phyloP scores from a whole-genome alignment of 2,329 filamentous ascomycete genomes.

The Aspergillus proliferans region DNA sequence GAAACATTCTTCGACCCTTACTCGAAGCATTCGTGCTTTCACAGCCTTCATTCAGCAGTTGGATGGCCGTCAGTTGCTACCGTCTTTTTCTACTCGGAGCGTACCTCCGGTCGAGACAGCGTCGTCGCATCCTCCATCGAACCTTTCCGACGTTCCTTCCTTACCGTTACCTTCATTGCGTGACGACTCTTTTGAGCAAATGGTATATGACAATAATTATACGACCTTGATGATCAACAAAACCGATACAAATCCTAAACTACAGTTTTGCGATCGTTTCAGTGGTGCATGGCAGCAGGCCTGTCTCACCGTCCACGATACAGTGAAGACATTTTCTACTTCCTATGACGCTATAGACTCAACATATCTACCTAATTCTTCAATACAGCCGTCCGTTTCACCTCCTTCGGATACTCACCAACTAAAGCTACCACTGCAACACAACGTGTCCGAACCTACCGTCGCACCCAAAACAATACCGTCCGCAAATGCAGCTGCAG shows the following conservation, averaged over 20 bases:
- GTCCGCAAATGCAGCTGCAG: conserved; percentile 5
- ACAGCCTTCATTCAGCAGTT: conserved; percentile 24
- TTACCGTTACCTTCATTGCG: conserved; percentile 5
- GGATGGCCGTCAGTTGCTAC: conserved; percentile 20
- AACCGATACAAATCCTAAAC: neutral
- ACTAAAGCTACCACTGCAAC: no score
- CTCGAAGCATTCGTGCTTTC: conserved; percentile 23
- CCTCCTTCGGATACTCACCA: no score
- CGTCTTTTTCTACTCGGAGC: conserved; percentile 16
- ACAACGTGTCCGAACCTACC: neutral
- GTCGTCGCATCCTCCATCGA: conserved; percentile 4
- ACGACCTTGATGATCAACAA: conserved; percentile 2
- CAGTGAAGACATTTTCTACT: neutral
- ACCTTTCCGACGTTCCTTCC: conserved; percentile 8
- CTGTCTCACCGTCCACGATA: conserved; percentile 15
- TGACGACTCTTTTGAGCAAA: conserved; percentile 1
- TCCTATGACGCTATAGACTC: neutral
- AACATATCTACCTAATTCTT: neutral
- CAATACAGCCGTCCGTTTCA: no score
- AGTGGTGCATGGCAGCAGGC: conserved; percentile 27
- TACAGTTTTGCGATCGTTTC: conserved; percentile 8
- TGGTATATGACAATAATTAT: conserved; percentile 2
- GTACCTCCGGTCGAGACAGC: conserved; percentile 4
- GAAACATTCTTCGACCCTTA: conserved; percentile 21
- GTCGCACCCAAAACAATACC: conserved; percentile 1